Evolutionary conservation across 2,329 filamentous ascomycete species (phyloP).

Genomic region (Claviceps purpurea): DNA sequence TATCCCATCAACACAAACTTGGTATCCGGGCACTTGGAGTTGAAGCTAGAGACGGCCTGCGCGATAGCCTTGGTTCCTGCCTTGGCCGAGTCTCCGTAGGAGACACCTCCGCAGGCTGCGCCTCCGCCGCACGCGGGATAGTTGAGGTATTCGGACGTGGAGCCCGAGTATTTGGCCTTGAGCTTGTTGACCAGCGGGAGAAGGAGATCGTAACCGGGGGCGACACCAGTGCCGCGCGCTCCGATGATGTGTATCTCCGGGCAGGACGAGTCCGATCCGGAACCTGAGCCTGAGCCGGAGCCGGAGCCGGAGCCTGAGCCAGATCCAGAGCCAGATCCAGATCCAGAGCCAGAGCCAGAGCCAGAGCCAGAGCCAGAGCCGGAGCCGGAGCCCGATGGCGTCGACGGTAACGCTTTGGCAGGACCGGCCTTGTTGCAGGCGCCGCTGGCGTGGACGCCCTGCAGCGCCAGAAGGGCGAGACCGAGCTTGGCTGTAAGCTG

Average conservation of each 20-base stretch:
- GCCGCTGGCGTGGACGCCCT: not conserved
- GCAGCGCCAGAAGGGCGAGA: not conserved
- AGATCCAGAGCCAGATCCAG: too few relatives aligned
- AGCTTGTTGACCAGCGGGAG: constrained; percentile 37
- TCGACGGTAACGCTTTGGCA: too few relatives aligned
- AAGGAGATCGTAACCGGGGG: constrained; percentile 38
- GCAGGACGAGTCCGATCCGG: not conserved
- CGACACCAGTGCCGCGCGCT: constrained; percentile 34
- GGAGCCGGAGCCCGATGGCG: too few relatives aligned
- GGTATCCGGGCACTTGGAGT: constrained; percentile 40
- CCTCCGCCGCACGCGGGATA: constrained; percentile 53
- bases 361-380: too few relatives aligned
- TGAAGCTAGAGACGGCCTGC: constrained; percentile 37
- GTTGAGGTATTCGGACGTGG: constrained; percentile 39
- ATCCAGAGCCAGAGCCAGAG: too few relatives aligned
- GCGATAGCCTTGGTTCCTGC: not conserved
- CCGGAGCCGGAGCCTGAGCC: too few relatives aligned
- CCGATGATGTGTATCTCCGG: constrained; percentile 29
- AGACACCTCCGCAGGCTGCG: constrained; percentile 40
- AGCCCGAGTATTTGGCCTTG: constrained; percentile 30
- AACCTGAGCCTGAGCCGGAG: too few relatives aligned
- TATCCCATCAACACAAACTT: constrained; percentile 49
- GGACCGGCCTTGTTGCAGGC: too few relatives aligned
- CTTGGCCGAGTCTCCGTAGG: constrained; percentile 41
- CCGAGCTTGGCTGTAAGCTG: not conserved